These are phyloP conservation scores for Thinopyrum elongatum DNA, from an alignment of 176 grass and related monocot genomes.

Conservation along the genomic window DNA sequence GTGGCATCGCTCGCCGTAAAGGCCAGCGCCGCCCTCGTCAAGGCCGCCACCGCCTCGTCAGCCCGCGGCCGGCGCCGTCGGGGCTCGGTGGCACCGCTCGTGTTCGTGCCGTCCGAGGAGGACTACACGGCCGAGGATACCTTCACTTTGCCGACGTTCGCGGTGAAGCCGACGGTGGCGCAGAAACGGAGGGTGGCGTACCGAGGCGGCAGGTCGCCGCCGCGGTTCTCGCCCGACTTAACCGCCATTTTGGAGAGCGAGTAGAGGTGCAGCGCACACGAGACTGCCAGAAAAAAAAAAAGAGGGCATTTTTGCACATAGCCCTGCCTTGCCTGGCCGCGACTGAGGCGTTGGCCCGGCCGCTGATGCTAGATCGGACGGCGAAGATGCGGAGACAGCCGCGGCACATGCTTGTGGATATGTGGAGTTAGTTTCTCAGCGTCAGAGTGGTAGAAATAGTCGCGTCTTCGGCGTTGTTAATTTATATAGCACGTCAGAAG, in stretches of 20 bases:
- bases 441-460: background rate
- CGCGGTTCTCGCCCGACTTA: slow-evolving; percentile 60
- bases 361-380: no score
- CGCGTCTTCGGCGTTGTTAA: no score
- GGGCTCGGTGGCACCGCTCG: slow-evolving; percentile 50
- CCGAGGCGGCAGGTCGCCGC: slow-evolving; percentile 19
- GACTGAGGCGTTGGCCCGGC: no score
- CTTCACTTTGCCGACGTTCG: background rate
- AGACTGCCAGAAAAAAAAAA: background rate
- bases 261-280: background rate
- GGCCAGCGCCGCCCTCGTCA: slow-evolving; percentile 55
- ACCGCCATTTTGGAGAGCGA: slow-evolving; percentile 62
- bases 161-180: background rate
- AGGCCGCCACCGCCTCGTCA: slow-evolving; percentile 10
- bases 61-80: slow-evolving; percentile 17
- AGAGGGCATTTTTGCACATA: background rate
- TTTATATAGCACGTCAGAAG: no score
- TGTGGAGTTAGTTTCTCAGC: background rate
- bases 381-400: no score
- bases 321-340: no score
- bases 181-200: slow-evolving; percentile 21
- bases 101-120: slow-evolving; percentile 49
- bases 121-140: background rate
- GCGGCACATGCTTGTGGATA: background rate
- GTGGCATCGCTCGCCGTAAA: slow-evolving; percentile 34